Base-by-base conservation (phyloP, 2,329 filamentous ascomycete genomes). In the Zymoseptoria passerinii region DNA sequence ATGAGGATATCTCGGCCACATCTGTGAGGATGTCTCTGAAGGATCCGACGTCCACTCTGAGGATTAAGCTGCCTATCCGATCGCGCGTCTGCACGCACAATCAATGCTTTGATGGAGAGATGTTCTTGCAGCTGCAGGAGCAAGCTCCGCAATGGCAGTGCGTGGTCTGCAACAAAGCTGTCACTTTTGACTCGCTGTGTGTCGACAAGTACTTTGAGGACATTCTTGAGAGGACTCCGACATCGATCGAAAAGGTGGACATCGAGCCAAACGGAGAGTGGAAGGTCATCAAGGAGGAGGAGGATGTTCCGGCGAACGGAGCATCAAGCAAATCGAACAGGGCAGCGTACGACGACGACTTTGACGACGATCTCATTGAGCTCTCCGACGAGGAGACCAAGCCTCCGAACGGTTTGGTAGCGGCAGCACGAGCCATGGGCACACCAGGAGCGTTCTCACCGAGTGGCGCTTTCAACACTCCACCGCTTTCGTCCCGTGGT, bases 71-170 rank as follows among this genome's bases (percentile, higher is more conserved):
- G 16, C 94, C 94, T 0, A 90, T 90, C 66, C 86, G 94, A 35
- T 89, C 89, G 3, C 80, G 84, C 2, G 76, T 85, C 35, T 99
- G 94, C 75, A 87, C 83, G 2, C 94, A 99, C 72, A 89, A 94
- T 27, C 90, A 95, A 70, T 99, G 94, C 71, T 99, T 97, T 66
- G 94, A 99, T 72, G 92, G 89, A 2, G 87, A 84, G 2, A 95
- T 90, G 1, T 99, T 96, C 71, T 80, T 99, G 19, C 90, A 96
- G 67, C 77, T 99, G 28, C 92, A 97, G 71, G 91, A 97, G 71
- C 94, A 99, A 76, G 92, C 90, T 0, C 94, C 94, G 0, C 95
- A 94, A 18, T 99, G 94, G 94, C 80, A 85, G n/a, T 99, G 94
- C 68, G 94, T 94, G 0, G 87, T 96, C 20, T 99, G 94, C 77